Conservation (phyloP, 2,329 filamentous ascomycete species). For the Xylogone sp. region DNA sequence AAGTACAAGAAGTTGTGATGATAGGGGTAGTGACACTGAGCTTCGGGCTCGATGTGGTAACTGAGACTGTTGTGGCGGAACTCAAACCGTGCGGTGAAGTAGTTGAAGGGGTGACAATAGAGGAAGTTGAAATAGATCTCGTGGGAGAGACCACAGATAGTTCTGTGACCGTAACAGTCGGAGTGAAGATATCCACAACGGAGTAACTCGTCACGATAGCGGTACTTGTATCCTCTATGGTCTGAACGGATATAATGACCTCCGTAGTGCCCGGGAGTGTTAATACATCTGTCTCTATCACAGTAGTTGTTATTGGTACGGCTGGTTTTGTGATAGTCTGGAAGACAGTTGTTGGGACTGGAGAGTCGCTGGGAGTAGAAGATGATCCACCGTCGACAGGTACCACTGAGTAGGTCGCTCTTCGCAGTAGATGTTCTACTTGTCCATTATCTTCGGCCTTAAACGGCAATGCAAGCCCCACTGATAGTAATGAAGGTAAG, state of each 20-base stretch:
- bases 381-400: slow-evolving; percentile 28
- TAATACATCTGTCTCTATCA: slow-evolving; percentile 20
- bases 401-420: slow-evolving; percentile 30
- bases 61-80: slow-evolving; percentile 5
- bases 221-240: slow-evolving; percentile 21
- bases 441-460: slow-evolving; percentile 8
- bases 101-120: slow-evolving; percentile 1
- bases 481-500: slow-evolving; percentile 20
- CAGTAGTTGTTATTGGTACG: slow-evolving; percentile 16
- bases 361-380: slow-evolving; percentile 6
- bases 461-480: slow-evolving; percentile 20
- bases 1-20: not conserved
- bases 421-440: slow-evolving; percentile 12
- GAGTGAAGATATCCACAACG: slow-evolving; percentile 22
- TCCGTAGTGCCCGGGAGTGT: slow-evolving; percentile 18
- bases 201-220: slow-evolving; percentile 21
- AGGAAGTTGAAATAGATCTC: slow-evolving; percentile 1
- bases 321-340: slow-evolving; percentile 20
- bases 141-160: slow-evolving; percentile 7
- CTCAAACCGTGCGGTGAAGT: not conserved
- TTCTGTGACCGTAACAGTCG: slow-evolving; percentile 16
- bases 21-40: not conserved
- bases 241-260: slow-evolving; percentile 17
- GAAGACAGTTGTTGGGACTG: slow-evolving; percentile 13
- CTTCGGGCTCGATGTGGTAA: too few species aligned